These are phyloP conservation scores for Pseudogymnoascus sp. DNA, from an alignment of 2,329 filamentous ascomycete species.

Conservation along the genomic window DNA sequence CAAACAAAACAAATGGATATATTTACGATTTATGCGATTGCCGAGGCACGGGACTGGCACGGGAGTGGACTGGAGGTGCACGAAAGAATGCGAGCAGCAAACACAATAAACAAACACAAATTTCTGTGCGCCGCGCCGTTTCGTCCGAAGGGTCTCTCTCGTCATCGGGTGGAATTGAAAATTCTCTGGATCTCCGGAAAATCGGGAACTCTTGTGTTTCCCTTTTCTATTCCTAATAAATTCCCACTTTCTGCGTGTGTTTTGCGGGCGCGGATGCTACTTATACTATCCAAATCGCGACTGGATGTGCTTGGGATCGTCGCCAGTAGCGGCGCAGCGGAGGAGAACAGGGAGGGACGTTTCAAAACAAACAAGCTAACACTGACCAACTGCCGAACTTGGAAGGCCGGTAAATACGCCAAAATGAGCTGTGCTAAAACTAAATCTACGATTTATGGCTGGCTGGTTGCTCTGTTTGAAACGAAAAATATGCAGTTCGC, in stretches of 20 bases:
- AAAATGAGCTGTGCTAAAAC: neutral
- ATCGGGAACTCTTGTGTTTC: neutral
- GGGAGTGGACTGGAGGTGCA: neutral
- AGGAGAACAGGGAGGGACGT: neutral
- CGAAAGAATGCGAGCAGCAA: neutral
- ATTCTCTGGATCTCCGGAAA: neutral
- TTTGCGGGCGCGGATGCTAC: neutral
- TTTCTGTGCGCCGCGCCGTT: neutral
- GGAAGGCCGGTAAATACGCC: neutral
- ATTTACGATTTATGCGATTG: neutral
- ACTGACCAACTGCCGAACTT: constrained; percentile 1
- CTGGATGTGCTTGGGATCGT: neutral
- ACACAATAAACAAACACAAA: neutral
- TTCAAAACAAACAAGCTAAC: neutral
- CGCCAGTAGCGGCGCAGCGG: neutral
- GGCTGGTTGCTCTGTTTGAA: neutral
- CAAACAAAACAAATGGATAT: neutral
- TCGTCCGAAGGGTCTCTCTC: neutral
- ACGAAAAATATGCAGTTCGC: neutral
- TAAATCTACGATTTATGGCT: neutral
- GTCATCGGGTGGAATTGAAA: neutral
- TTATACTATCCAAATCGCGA: constrained; percentile 4
- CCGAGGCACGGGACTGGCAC: constrained; percentile 1
- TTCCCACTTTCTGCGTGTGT: neutral
- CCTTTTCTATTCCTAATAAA: constrained; percentile 4